phyloP scores from a whole-genome alignment of 768 basidiomycete species.

The Mycena pura region DNA sequence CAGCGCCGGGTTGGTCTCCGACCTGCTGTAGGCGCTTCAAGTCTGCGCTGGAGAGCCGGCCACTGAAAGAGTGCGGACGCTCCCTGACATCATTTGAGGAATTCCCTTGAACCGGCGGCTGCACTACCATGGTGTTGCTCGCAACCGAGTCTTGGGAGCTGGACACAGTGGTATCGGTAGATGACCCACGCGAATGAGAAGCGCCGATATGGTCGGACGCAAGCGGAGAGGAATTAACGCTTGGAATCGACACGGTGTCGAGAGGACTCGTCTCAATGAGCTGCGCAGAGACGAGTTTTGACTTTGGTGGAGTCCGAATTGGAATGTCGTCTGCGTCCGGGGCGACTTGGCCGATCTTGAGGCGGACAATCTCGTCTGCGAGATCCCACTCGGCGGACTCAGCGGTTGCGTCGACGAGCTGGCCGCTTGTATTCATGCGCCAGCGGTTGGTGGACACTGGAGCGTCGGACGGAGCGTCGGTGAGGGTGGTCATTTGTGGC shows the following conservation, averaged over 20 bases:
- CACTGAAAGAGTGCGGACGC: slow-evolving; percentile 83
- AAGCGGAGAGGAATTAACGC: slow-evolving; percentile 76
- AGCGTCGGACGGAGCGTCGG: slow-evolving; percentile 47
- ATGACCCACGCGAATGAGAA: slow-evolving; percentile 83
- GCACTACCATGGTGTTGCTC: slow-evolving; percentile 63
- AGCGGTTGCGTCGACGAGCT: slow-evolving; percentile 63
- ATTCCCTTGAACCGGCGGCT: slow-evolving; percentile 60
- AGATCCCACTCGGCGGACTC: slow-evolving; percentile 70
- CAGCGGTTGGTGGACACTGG: slow-evolving; percentile 57
- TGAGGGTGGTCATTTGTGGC: slow-evolving; percentile 55
- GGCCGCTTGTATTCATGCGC: slow-evolving; percentile 69
- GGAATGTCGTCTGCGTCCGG: slow-evolving; percentile 61
- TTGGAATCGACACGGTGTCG: slow-evolving; percentile 74
- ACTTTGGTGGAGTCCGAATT: slow-evolving; percentile 73
- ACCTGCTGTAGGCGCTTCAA: slow-evolving; percentile 77
- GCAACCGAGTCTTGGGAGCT: slow-evolving; percentile 63
- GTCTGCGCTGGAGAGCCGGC: slow-evolving; percentile 76
- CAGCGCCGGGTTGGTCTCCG: slow-evolving; percentile 44
- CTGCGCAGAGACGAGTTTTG: slow-evolving; percentile 62
- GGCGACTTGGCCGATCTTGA: slow-evolving; percentile 67
- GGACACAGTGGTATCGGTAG: slow-evolving; percentile 75
- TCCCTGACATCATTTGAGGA: slow-evolving; percentile 68
- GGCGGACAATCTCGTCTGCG: slow-evolving; percentile 73
- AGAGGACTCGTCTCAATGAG: slow-evolving; percentile 73
- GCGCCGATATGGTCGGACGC: slow-evolving; percentile 67